Conservation (phyloP, 2,329 filamentous ascomycete genomes). For the Ascochyta pisi region DNA sequence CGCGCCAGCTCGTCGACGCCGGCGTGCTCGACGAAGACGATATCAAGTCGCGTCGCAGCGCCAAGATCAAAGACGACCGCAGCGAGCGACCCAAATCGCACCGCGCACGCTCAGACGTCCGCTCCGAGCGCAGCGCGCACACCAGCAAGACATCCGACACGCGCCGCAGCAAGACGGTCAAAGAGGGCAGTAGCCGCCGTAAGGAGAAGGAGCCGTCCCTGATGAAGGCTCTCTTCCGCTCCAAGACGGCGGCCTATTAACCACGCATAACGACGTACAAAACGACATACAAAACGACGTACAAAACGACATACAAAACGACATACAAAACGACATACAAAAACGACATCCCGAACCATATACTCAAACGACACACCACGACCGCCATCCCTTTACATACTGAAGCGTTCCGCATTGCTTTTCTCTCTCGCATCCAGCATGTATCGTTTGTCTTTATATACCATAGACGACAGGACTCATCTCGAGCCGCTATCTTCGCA, state of each 20-base stretch:
- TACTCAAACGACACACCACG: background rate
- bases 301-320: too few species aligned
- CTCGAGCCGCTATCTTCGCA: slow-evolving; percentile 4
- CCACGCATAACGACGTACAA: background rate
- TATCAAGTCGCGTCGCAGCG: slow-evolving; percentile 49
- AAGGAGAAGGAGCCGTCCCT: slow-evolving; percentile 54
- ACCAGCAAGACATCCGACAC: slow-evolving; percentile 34
- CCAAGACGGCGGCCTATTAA: slow-evolving; percentile 34
- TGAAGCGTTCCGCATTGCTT: slow-evolving; percentile 9
- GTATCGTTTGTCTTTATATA: slow-evolving; percentile 4
- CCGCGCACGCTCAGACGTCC: slow-evolving; percentile 26
- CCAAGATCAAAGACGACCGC: slow-evolving; percentile 26
- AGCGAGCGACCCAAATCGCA: slow-evolving; percentile 38
- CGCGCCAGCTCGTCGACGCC: slow-evolving; percentile 53
- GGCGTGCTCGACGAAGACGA: slow-evolving; percentile 57
- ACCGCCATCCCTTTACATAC: background rate
- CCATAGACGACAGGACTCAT: slow-evolving; percentile 10
- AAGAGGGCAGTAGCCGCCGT: slow-evolving; percentile 37
- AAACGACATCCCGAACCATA: too few species aligned
- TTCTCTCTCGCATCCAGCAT: slow-evolving; percentile 1
- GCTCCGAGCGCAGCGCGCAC: slow-evolving; percentile 37
- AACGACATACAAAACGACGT: background rate
- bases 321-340: too few species aligned
- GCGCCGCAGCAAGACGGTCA: slow-evolving; percentile 31
- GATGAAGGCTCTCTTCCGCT: slow-evolving; percentile 52